Conservation (phyloP, 306 rosid species). For the Gastrolobium bilobum region DNA sequence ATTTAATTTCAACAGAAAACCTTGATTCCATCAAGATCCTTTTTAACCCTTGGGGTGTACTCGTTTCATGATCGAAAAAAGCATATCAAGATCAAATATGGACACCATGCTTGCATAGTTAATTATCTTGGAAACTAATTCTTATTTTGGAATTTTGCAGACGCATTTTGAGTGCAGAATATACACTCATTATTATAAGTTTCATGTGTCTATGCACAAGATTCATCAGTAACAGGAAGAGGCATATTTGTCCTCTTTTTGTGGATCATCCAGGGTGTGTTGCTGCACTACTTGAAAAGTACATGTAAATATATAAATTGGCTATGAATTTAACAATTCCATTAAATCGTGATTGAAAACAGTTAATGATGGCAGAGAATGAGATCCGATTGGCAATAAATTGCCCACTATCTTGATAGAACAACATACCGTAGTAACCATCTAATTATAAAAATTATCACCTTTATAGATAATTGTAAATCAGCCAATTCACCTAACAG, state of each 20-base stretch:
- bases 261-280: slow-evolving; percentile 10
- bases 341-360: background rate
- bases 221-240: background rate
- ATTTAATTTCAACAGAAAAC: slow-evolving; percentile 45
- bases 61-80: slow-evolving; percentile 55
- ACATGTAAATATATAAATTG: background rate
- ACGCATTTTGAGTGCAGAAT: background rate
- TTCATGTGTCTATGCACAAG: background rate
- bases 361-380: background rate
- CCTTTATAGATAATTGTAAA: too few species aligned
- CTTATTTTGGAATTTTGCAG: slow-evolving; percentile 5
- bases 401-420: slow-evolving; percentile 25
- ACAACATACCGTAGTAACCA: background rate
- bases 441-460: slow-evolving; percentile 16
- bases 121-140: background rate
- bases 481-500: too few species aligned
- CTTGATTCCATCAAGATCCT: slow-evolving; percentile 69
- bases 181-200: background rate
- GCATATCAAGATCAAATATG: background rate
- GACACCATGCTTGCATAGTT: slow-evolving; percentile 6
- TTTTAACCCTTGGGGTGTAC: slow-evolving; percentile 64
- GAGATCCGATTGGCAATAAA: slow-evolving; percentile 10
- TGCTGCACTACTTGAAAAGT: slow-evolving; percentile 1
- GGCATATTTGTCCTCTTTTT: background rate
- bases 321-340: slow-evolving; percentile 2